Conservation (phyloP, 176 grass and related monocot species). For the Bromus sterilis region DNA sequence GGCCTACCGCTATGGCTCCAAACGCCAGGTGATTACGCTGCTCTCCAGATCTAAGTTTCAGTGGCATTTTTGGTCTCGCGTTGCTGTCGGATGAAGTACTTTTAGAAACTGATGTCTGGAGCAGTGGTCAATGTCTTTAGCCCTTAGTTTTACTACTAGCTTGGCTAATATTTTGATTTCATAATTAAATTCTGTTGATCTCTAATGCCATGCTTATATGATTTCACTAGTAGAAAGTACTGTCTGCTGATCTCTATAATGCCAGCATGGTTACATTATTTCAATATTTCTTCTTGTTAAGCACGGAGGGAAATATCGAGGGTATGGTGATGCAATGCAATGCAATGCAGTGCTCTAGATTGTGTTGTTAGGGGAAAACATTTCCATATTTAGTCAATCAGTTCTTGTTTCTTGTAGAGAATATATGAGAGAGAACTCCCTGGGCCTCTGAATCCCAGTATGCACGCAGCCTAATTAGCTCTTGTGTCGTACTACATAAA, state of each 20-base stretch:
- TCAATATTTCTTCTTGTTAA: not conserved
- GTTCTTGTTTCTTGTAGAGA: not conserved
- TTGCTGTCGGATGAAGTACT: not conserved
- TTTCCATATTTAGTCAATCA: not conserved
- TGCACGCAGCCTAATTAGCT: not conserved
- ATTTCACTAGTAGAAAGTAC: not conserved
- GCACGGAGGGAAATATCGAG: not conserved
- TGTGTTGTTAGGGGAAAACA: not conserved
- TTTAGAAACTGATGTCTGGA: not conserved
- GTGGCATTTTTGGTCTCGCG: not conserved
- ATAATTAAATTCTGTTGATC: not conserved
- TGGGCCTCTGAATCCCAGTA: not conserved
- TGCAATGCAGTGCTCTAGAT: not conserved
- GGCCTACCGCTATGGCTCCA: not conserved
- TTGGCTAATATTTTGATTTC: constrained; percentile 1
- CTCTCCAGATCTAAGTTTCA: constrained; percentile 20
- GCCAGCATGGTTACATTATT: not conserved
- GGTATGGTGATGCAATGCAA: not conserved
- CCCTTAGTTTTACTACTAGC: not conserved
- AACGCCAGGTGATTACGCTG: constrained; percentile 24
- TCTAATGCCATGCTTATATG: not conserved
- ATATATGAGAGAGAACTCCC: not conserved
- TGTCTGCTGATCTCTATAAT: not conserved
- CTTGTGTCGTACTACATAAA: not conserved
- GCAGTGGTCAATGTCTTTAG: not conserved